phyloP scores from a whole-genome alignment of 73 alveolate species.

The Symbiodinium natans region DNA sequence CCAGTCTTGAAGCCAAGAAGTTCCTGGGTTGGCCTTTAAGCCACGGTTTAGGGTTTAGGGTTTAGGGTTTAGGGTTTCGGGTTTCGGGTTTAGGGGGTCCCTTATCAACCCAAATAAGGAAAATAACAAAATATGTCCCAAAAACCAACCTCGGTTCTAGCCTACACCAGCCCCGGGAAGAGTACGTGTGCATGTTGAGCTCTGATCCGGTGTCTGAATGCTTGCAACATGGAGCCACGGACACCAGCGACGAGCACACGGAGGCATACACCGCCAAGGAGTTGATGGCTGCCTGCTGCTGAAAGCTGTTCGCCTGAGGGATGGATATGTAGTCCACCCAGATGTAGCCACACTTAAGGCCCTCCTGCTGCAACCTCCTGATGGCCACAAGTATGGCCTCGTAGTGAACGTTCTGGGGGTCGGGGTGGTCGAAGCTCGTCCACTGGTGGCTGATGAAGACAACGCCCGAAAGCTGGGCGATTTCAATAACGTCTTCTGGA shows the following conservation, averaged over 20 bases:
- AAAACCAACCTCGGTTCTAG: neutral
- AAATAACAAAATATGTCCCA: too few species aligned
- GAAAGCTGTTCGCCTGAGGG: slow-evolving; percentile 22
- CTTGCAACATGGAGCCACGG: slow-evolving; percentile 31
- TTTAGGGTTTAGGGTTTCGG: too few species aligned
- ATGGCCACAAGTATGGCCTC: neutral
- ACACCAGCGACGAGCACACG: neutral
- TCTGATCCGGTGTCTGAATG: neutral
- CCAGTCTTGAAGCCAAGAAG: neutral
- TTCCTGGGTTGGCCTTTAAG: too few species aligned
- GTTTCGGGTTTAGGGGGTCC: too few species aligned
- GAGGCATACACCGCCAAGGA: slow-evolving; percentile 24
- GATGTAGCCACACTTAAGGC: slow-evolving; percentile 4
- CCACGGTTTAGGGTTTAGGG: too few species aligned
- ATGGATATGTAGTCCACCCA: slow-evolving; percentile 32
- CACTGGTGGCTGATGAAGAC: slow-evolving; percentile 28
- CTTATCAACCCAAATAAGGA: too few species aligned
- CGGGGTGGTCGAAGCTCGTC: slow-evolving; percentile 33
- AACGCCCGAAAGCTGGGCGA: neutral
- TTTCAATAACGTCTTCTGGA: neutral
- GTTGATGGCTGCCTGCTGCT: slow-evolving; percentile 38
- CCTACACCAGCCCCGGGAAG: slow-evolving; percentile 8
- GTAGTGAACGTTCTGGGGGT: slow-evolving; percentile 10
- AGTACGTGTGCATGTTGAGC: neutral
- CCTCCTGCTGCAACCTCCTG: neutral